phyloP scores from a whole-genome alignment of 1,284 basidiomycete genomes.

The Moniliophthora roreri region DNA sequence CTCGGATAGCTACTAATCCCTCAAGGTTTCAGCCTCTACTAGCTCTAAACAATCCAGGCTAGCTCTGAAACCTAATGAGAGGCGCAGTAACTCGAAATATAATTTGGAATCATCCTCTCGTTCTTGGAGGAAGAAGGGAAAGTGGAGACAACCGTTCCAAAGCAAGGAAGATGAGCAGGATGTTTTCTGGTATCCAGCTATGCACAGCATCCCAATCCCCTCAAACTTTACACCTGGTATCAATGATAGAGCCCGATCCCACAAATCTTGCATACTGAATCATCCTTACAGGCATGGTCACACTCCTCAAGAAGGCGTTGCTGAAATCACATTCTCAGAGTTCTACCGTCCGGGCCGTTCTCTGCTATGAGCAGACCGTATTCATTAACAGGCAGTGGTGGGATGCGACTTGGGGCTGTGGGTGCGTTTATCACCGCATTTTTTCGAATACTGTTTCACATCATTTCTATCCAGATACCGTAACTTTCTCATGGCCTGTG shows the following conservation, averaged over 20 bases:
- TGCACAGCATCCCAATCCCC: slow-evolving; percentile 47
- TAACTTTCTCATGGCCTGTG: slow-evolving; percentile 82
- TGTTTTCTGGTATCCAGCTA: slow-evolving; percentile 63
- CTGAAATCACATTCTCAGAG: slow-evolving; percentile 50
- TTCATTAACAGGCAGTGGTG: slow-evolving; percentile 60
- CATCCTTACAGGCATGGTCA: slow-evolving; percentile 58
- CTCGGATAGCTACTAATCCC: background rate
- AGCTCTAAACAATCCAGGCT: background rate
- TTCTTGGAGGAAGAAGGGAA: slow-evolving; percentile 10
- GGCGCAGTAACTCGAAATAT: background rate
- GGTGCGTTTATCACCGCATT: slow-evolving; percentile 38
- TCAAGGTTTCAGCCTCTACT: background rate
- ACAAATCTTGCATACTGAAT: slow-evolving; percentile 2
- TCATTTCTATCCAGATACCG: slow-evolving; percentile 59
- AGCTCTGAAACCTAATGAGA: background rate
- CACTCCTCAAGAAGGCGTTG: slow-evolving; percentile 59
- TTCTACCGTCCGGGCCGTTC: slow-evolving; percentile 55
- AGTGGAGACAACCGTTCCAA: slow-evolving; percentile 15
- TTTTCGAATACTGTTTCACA: background rate
- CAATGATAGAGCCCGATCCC: background rate
- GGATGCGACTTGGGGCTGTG: slow-evolving; percentile 74
- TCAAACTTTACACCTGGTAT: slow-evolving; percentile 71
- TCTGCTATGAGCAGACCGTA: slow-evolving; percentile 63
- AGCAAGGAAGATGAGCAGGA: slow-evolving; percentile 37
- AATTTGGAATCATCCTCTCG: slow-evolving; percentile 1